Base-by-base conservation (phyloP, 768 basidiomycete genomes). In the Tremella yokohamensis region DNA sequence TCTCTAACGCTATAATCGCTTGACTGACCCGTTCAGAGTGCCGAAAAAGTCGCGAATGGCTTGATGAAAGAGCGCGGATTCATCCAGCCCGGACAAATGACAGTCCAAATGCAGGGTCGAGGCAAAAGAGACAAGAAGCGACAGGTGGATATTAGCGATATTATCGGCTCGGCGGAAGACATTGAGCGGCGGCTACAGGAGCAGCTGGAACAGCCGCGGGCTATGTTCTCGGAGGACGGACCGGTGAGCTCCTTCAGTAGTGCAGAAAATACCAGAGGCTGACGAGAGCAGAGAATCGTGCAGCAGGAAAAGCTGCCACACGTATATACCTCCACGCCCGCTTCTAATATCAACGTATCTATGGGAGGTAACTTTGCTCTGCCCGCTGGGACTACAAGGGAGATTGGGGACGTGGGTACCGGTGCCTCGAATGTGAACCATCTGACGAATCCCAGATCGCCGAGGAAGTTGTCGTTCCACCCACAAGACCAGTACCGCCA, bases 391-490 rank as follows among this genome's bases (percentile, higher is more conserved):
- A 97, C 93, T 1, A 80, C 81, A 18, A 81, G 89, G 24, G 76
- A 82, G 15, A 80, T 83, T 51, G 70, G 82, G 44, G 88, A 92
- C 70, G 92, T 92, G 61, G 52, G 78, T 60, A 11, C 0, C 12
- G 18, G 12, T 52, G 24, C 34, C 19, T 2, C 22, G 11, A 13
- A 16, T 38, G 24, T 13, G 19, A 2, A 34, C 3, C 37, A 9
- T 49, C 52, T 67, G 58, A 53, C 24, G 38, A n/a, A 7, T 12
- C n/a, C 56, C 62, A 93, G 90, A 83, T 85, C 45, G 90, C 85
- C 68, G 88, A 94, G 75, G 93, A 97, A 79, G 88, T 96, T 16
- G 81, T 84, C 20, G 81, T 98, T 37, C 96, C 96, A 7, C 92
- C 94, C 12, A 83, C 90, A 0, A 85, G 79, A 62, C 80, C 84